These are phyloP conservation scores for Apiospora saccharicola DNA, from an alignment of 2,329 filamentous ascomycete genomes.

Conservation along the genomic window DNA sequence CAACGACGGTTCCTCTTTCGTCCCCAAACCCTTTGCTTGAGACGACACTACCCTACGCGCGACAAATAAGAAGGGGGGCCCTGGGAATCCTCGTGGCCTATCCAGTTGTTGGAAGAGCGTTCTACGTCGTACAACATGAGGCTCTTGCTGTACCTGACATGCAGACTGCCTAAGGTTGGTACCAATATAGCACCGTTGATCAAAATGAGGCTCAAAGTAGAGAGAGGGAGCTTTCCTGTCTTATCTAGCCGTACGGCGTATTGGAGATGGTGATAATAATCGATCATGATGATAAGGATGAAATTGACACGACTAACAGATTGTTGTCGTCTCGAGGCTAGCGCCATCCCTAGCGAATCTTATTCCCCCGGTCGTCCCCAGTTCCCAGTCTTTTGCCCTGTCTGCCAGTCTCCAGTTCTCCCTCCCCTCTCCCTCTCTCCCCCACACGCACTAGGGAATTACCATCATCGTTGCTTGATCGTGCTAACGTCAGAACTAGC, in stretches of 20 bases:
- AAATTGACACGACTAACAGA: too few species aligned
- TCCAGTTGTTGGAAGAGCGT: neutral
- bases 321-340: neutral
- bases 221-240: neutral
- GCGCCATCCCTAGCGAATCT: slow-evolving; percentile 5
- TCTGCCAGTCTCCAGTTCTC: neutral
- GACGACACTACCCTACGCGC: neutral
- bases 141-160: neutral
- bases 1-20: neutral
- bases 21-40: neutral
- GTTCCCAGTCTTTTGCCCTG: too few species aligned
- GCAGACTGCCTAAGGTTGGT: neutral
- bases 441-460: neutral
- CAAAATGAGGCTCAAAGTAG: neutral
- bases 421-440: neutral
- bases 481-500: slow-evolving; percentile 20
- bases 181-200: neutral
- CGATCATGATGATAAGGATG: too few species aligned
- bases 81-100: neutral
- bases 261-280: neutral
- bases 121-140: neutral
- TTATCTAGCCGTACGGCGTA: neutral
- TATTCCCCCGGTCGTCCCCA: neutral
- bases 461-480: slow-evolving; percentile 16
- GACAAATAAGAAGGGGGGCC: neutral